Evolutionary conservation across 2,329 filamentous ascomycete species (phyloP), one percentile per base, ranked within the genome.

Genomic region (Xylariaceae sp.): DNA sequence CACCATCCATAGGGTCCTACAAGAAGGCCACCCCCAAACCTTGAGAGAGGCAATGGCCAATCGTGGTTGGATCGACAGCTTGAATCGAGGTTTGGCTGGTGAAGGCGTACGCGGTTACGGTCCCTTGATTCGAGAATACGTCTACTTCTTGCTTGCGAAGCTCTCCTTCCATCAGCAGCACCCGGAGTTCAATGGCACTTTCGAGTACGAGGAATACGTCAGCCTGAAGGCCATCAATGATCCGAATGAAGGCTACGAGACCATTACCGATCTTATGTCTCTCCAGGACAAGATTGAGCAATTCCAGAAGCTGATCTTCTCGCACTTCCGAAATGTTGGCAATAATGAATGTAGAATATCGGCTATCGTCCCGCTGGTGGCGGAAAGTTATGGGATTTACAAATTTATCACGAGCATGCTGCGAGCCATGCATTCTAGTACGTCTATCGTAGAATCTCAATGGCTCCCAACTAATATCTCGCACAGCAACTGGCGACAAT

Each of bases 371-470:
- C 91, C 93, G 2, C 79, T 99, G 43, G 95, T 99, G 2, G 91
- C 96, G 72, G 95, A 99, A 79, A 98, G 92, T 73, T 99, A 98
- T 75, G 95, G 95, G 46, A 98, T 99, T 66, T 99, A 99, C 81
- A 98, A 98, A 76, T 99, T 99, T 73, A 93, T 97, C 63, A 99
- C 95, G 0, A 99, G 95, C 88, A 99, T 99, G 95, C 77, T 99
- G 60, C 86, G 95, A 53, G 95, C 95, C 16, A 97, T 99, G 93
- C 93, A 99, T 73, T 93, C 90, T 2, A 92, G 90, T 93, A 79
- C 71, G 88, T 77, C 12, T 9, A 6, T 9, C 20, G 7, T 21
- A 26, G 4, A 37, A 14, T 45, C 14, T 43, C 52, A 63, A 41
- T 55, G 29, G 59, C 61, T 50, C 61, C 46, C 26, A 44, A 21